Evolutionary conservation across 345 rosid species (phyloP).

Genomic region (Conringia planisiliqua): DNA sequence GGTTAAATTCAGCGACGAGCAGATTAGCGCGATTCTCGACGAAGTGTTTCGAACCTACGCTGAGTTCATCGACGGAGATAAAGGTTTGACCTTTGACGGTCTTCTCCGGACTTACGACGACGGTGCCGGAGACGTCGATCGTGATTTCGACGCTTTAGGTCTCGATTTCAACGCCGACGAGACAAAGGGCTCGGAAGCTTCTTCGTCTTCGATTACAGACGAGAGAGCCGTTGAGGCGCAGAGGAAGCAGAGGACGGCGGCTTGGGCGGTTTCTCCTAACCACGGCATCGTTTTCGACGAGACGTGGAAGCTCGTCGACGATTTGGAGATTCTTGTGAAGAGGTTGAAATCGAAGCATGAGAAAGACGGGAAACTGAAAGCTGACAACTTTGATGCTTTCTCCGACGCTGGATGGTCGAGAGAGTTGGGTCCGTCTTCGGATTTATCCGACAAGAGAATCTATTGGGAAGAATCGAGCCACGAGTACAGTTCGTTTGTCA

Average conservation of each 20-base stretch:
- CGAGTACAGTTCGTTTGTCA: slow-evolving; percentile 60
- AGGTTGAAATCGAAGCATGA: slow-evolving; percentile 79
- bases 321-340: slow-evolving; percentile 88
- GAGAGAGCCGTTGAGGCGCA: slow-evolving; percentile 67
- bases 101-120: slow-evolving; percentile 88
- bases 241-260: slow-evolving; percentile 84
- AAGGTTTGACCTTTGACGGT: slow-evolving; percentile 81
- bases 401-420: slow-evolving; percentile 85
- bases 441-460: slow-evolving; percentile 66
- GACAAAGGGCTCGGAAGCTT: slow-evolving; percentile 56
- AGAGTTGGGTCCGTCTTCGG: slow-evolving; percentile 74
- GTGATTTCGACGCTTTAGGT: slow-evolving; percentile 93
- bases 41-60: slow-evolving; percentile 90
- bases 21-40: slow-evolving; percentile 88
- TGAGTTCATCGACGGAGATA: slow-evolving; percentile 77
- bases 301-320: slow-evolving; percentile 91
- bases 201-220: slow-evolving; percentile 72
- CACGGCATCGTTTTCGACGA: slow-evolving; percentile 94
- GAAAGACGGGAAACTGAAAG: slow-evolving; percentile 68
- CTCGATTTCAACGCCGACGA: slow-evolving; percentile 56
- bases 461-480: slow-evolving; percentile 77
- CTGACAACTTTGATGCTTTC: slow-evolving; percentile 57
- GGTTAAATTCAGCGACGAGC: slow-evolving; percentile 94
- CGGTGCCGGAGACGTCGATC: slow-evolving; percentile 95
- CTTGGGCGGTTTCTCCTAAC: slow-evolving; percentile 93